phyloP scores from a whole-genome alignment of 2,329 filamentous ascomycete genomes.

The Pseudogymnoascus sp. region DNA sequence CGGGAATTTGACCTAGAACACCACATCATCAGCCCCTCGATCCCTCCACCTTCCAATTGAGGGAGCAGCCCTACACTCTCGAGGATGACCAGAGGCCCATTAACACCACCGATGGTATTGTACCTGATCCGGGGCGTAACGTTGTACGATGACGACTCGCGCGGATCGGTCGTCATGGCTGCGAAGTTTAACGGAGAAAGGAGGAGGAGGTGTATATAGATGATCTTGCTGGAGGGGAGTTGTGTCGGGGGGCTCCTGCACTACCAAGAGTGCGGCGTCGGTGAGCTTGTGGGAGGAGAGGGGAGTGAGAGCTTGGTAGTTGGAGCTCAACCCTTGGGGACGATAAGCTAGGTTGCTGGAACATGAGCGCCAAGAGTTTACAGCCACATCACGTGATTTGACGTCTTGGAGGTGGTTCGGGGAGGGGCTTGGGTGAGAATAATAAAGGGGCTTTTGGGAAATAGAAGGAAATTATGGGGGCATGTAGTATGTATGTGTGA shows the following conservation, averaged over 20 bases:
- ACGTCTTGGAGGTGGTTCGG: neutral
- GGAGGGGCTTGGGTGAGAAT: neutral
- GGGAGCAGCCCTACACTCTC: conserved; percentile 60
- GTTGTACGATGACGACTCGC: conserved; percentile 30
- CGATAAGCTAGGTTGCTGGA: conserved; percentile 7
- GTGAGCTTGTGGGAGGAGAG: neutral
- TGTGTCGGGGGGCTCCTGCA: conserved; percentile 1
- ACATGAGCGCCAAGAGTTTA: conserved; percentile 5
- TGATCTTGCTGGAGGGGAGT: conserved; percentile 3
- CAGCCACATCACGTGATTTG: neutral
- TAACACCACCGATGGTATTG: conserved; percentile 97
- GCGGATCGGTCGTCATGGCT: conserved; percentile 20
- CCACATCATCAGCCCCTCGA: neutral
- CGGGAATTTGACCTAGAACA: conserved; percentile 84
- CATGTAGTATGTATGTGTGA: neutral
- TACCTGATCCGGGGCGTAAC: conserved; percentile 73
- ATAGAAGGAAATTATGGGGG: neutral
- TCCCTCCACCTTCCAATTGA: neutral
- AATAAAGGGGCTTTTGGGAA: neutral
- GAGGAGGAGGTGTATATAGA: neutral
- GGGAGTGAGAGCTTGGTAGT: conserved; percentile 2
- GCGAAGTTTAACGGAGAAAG: neutral
- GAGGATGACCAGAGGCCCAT: conserved; percentile 93
- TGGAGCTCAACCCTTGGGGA: conserved; percentile 7
- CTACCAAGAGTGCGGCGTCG: conserved; percentile 5